phyloP scores from a whole-genome alignment of 768 basidiomycete species.

The Pleurotus giganteus region DNA sequence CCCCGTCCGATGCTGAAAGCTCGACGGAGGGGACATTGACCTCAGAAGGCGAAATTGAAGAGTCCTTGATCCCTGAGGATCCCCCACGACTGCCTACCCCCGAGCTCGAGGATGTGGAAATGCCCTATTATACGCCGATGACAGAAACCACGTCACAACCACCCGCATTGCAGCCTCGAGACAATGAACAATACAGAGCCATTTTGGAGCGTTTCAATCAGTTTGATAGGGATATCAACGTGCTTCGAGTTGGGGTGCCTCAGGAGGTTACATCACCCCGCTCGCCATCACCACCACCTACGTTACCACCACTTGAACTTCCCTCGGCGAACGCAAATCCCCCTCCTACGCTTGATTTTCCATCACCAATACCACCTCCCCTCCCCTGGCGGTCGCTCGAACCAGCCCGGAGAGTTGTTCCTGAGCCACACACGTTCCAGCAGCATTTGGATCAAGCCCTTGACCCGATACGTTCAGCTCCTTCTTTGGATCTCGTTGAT shows the following conservation, averaged over 20 bases:
- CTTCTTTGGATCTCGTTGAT: constrained; percentile 19
- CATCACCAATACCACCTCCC: not conserved
- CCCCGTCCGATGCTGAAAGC: constrained; percentile 29
- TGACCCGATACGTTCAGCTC: constrained; percentile 27
- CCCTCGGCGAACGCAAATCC: not conserved
- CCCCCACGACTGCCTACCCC: constrained; percentile 44
- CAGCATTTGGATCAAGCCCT: constrained; percentile 33
- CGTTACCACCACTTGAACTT: constrained; percentile 31
- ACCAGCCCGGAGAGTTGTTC: not conserved
- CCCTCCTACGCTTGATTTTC: constrained; percentile 2
- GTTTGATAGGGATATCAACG: constrained; percentile 53
- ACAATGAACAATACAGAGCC: constrained; percentile 38
- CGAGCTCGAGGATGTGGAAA: constrained; percentile 48
- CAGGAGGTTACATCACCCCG: constrained; percentile 20
- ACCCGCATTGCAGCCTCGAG: constrained; percentile 10
- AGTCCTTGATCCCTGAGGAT: constrained; percentile 11
- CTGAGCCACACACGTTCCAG: constrained; percentile 22
- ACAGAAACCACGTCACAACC: constrained; percentile 14
- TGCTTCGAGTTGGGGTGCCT: constrained; percentile 36
- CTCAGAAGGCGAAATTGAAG: constrained; percentile 7
- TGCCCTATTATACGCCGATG: constrained; percentile 40
- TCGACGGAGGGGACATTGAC: constrained; percentile 13
- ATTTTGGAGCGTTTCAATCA: constrained; percentile 52
- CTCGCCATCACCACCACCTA: constrained; percentile 28
- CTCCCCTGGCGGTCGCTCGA: not conserved